phyloP scores from a whole-genome alignment of 495 filamentous ascomycete species.

The Aspergillus asperescens region DNA sequence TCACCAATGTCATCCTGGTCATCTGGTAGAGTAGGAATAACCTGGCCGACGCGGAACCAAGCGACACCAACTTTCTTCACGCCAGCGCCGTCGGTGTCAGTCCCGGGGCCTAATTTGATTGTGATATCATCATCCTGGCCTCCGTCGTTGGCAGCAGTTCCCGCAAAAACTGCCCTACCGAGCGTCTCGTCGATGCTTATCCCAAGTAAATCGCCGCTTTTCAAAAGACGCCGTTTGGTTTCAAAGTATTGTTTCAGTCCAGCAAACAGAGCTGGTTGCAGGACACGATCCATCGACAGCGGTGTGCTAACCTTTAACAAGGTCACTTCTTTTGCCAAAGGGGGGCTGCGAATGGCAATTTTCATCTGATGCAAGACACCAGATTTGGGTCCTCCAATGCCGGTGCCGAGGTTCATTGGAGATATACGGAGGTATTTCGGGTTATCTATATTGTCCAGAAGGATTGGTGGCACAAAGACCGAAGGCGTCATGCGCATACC shows the following conservation, averaged over 20 bases:
- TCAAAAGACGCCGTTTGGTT: slow-evolving; percentile 67
- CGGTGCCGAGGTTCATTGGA: slow-evolving; percentile 50
- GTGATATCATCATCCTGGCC: slow-evolving; percentile 60
- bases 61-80: slow-evolving; percentile 57
- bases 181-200: slow-evolving; percentile 80
- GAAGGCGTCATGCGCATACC: slow-evolving; percentile 44
- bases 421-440: slow-evolving; percentile 70
- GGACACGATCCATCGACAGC: slow-evolving; percentile 71
- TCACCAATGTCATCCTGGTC: slow-evolving; percentile 55
- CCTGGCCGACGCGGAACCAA: slow-evolving; percentile 83
- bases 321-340: slow-evolving; percentile 83
- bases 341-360: slow-evolving; percentile 58
- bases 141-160: slow-evolving; percentile 49
- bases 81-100: slow-evolving; percentile 18
- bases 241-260: slow-evolving; percentile 85
- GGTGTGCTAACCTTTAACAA: slow-evolving; percentile 88
- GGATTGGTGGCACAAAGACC: slow-evolving; percentile 76
- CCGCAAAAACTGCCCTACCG: slow-evolving; percentile 67
- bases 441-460: slow-evolving; percentile 76
- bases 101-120: slow-evolving; percentile 41
- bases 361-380: slow-evolving; percentile 42
- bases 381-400: slow-evolving; percentile 29
- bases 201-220: slow-evolving; percentile 78
- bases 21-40: slow-evolving; percentile 51
- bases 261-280: slow-evolving; percentile 77